Conservation (phyloP, 73 alveolate species). For the Paramecium primaurelia region DNA sequence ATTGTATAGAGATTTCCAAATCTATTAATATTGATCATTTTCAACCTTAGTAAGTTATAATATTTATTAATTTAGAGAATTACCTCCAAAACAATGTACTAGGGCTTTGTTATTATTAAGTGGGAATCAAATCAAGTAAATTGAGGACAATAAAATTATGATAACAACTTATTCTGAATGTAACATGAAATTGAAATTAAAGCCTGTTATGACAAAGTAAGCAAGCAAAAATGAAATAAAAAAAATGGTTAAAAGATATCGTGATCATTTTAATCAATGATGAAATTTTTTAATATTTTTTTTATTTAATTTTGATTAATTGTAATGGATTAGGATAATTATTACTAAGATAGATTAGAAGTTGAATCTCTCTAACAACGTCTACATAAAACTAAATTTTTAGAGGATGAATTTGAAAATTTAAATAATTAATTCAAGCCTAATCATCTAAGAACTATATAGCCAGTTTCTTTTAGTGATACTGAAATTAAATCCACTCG, state of each 20-base stretch:
- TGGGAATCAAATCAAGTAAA: neutral
- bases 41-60: neutral
- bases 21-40: neutral
- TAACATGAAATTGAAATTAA: conserved; percentile 34
- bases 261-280: conserved; percentile 20
- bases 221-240: conserved; percentile 43
- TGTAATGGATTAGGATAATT: conserved; percentile 25
- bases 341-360: neutral
- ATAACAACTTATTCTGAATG: conserved; percentile 20
- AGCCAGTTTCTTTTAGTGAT: neutral
- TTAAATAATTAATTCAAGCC: neutral
- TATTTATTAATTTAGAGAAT: neutral
- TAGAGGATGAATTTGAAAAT: conserved; percentile 12
- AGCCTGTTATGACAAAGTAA: conserved; percentile 27
- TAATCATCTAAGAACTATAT: neutral
- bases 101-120: conserved; percentile 3
- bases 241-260: conserved; percentile 42
- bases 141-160: neutral
- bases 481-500: neutral
- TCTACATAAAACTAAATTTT: neutral
- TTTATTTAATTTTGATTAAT: neutral
- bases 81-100: neutral
- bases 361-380: conserved; percentile 1
- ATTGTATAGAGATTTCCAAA: conserved; percentile 8
- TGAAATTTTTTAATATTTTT: neutral